Evolutionary conservation across 2,329 filamentous ascomycete species (phyloP), one percentile per base, ranked within the genome.

Genomic region (Calonectria naviculata): DNA sequence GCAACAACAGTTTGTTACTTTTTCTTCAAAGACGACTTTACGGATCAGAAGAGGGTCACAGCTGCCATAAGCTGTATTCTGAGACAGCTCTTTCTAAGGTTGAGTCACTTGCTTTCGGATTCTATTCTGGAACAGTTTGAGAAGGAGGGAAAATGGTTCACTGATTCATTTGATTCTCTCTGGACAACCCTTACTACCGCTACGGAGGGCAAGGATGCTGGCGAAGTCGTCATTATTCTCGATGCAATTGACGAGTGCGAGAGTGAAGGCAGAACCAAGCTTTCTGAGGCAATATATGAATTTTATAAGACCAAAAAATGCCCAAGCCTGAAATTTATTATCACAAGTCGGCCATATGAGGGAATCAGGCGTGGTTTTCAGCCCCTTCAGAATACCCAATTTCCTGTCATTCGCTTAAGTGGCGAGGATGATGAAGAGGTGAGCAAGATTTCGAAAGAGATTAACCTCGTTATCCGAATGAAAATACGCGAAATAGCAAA

Each of bases 291-390:
- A 8, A n/a, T 54, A 9, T 34, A 31, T 21, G 1, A 54, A 12
- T 17, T 54, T 5, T 54, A 54, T 19, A 13, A 34, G 5, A 31
- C 8, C 4, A 19, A n/a, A 31, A 34, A 13, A 19, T 54, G 49
- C 19, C 49, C 49, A 2, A 75, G 74, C 31, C 38, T 85, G 8
- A 85, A 84, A 63, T 82, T 85, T 64, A 76, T 86, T 4, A 19
- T 81, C 9, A 83, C 80, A 1, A 82, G 80, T 67, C 77, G 80
- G 4, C 78, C 80, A 0, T 81, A 81, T 66, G 46, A 70, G 3
- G 61, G 77, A 0, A 81, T 83, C 17, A 13, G 56, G n/a, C 31
- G 29, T 28, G 65, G 26, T 34, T 81, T 80, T 60, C 68, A 71
- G 12, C 41, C 44, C 26, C 42, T 75, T 3, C 17, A 68, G 12